phyloP scores from a whole-genome alignment of 2,329 filamentous ascomycete species.

The Aaosphaeria pasadenensis region DNA sequence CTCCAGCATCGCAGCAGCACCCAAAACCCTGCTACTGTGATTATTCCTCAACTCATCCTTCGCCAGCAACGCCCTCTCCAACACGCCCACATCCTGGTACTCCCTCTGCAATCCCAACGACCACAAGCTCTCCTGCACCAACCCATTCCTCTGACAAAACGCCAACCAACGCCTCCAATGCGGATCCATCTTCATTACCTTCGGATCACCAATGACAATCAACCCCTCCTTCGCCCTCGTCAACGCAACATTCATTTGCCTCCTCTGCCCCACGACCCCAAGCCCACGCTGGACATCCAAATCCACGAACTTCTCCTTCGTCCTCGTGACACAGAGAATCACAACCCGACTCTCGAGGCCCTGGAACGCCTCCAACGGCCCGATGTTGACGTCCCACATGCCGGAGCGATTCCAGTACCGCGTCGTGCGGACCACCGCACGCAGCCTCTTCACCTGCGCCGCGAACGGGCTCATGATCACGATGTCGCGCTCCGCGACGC shows the following conservation, averaged over 20 bases:
- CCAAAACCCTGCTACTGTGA: neutral
- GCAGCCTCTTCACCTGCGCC: constrained; percentile 44
- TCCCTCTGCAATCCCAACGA: constrained; percentile 3
- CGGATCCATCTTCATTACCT: constrained; percentile 34
- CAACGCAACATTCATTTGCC: constrained; percentile 45
- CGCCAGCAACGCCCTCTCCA: constrained; percentile 24
- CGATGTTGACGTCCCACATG: constrained; percentile 42
- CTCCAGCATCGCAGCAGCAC: constrained; percentile 10
- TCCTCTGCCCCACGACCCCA: constrained; percentile 38
- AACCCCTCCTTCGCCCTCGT: constrained; percentile 44
- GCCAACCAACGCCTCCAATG: constrained; percentile 37
- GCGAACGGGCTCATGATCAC: constrained; percentile 46
- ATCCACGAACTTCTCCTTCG: constrained; percentile 29
- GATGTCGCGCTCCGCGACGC: constrained; percentile 35
- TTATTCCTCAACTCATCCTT: constrained; percentile 11
- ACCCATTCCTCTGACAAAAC: constrained; percentile 39
- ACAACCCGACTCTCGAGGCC: constrained; percentile 44
- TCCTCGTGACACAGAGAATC: constrained; percentile 45
- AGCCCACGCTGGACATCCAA: constrained; percentile 26
- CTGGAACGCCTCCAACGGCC: constrained; percentile 47
- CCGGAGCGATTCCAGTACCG: constrained; percentile 10
- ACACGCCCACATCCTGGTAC: constrained; percentile 15
- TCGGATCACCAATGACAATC: constrained; percentile 41
- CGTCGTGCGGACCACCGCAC: constrained; percentile 29
- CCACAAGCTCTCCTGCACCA: constrained; percentile 18